Evolutionary conservation across 805 yeast species (phyloP), one percentile per base, ranked within the genome.

Genomic region (Huiozyma naganishii): DNA sequence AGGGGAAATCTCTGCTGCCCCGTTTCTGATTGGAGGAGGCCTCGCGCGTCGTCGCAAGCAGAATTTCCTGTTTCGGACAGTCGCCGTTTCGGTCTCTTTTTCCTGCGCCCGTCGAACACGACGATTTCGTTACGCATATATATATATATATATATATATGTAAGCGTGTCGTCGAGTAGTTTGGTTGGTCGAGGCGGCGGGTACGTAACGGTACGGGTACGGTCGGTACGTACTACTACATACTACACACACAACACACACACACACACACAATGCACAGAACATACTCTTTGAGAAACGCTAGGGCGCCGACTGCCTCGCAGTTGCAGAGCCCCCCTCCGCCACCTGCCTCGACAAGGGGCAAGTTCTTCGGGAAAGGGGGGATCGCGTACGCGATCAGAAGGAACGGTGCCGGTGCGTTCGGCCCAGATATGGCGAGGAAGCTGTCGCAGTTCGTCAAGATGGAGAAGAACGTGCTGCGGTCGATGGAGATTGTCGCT

Each of bases 221-320:
- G n/a, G n/a, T n/a, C n/a, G n/a, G n/a, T n/a, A n/a, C 32, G 7
- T 29, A 10, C 32, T 29, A 29, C 32, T 29, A 7, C 10, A 7
- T 29, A 29, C 10, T 29, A 10, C 32, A 29, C 7, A 29, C 32
- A 29, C 32, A 29, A 7, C 32, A 7, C 10, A 29, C 11, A 30
- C 11, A 30, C 9, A 30, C 2, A 2, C 11, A 30, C 34, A 40
- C 10, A 2, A 92, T 92, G 98, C 97, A 90, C 76, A 84, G 97
- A 81, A 90, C 98, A 41, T 92, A 92, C 71, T 90, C 98, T 32
- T 75, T 90, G 69, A 88, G 98, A 78, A 80, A 88, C 57, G 67
- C 82, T 45, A 84, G 95, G 69, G 97, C 97, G 35, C 98, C 98
- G 49, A 89, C 98, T 45, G 97, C 97, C 48, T 78, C 95, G 53